Conservation (phyloP, 1,284 basidiomycete species). For the Garcileccinum viscosum region DNA sequence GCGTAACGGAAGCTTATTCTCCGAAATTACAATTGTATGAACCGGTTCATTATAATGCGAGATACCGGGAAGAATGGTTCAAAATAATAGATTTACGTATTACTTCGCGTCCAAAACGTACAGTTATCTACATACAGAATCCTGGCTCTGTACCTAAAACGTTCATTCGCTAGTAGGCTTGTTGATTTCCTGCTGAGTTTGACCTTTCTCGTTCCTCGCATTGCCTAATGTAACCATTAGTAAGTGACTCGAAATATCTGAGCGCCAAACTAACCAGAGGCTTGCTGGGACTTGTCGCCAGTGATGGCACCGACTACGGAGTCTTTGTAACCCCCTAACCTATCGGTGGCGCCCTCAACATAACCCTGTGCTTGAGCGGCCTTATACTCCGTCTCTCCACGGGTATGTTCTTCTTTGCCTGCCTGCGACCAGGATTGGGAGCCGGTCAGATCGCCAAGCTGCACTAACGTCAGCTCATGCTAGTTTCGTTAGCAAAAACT, state of each 20-base stretch:
- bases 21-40: neutral
- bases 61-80: no score
- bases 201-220: constrained; percentile 63
- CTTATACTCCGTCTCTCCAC: constrained; percentile 68
- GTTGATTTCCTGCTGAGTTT: constrained; percentile 61
- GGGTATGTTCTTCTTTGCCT: constrained; percentile 70
- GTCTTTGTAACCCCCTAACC: constrained; percentile 70
- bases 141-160: constrained; percentile 5
- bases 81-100: neutral
- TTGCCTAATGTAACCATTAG: constrained; percentile 48
- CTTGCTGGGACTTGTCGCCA: constrained; percentile 70
- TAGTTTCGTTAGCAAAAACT: neutral
- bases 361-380: constrained; percentile 61
- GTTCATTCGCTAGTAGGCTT: constrained; percentile 36
- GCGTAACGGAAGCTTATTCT: constrained; percentile 32
- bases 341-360: constrained; percentile 65
- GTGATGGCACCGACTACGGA: constrained; percentile 67
- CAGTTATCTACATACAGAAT: neutral
- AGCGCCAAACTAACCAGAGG: constrained; percentile 49
- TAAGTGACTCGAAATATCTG: rapidly evolving
- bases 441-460: constrained; percentile 58
- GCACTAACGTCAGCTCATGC: constrained; percentile 3
- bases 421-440: constrained; percentile 53
- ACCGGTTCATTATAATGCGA: no score
- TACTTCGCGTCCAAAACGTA: constrained; percentile 6